Evolutionary conservation across 208 protist genomes (phyloP).

Genomic region (Acanthamoeba culbertsoni): DNA sequence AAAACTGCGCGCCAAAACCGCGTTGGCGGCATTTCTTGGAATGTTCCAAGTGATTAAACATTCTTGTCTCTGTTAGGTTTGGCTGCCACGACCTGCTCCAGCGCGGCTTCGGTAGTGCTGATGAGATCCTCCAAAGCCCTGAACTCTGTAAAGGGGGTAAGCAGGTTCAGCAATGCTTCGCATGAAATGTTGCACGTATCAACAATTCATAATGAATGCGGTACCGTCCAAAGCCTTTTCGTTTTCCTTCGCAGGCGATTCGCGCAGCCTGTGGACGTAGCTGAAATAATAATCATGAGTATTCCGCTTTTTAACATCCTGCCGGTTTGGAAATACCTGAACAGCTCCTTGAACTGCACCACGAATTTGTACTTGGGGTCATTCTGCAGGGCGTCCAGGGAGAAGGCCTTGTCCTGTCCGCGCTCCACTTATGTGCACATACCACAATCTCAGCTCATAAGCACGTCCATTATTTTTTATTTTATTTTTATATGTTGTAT

Average conservation of each 20-base stretch:
- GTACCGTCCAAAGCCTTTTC: not conserved
- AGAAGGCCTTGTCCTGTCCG: not conserved
- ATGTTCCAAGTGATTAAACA: too few relatives aligned
- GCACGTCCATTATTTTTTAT: too few relatives aligned
- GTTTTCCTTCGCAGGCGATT: not conserved
- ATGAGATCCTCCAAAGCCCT: not conserved
- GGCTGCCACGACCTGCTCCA: not conserved
- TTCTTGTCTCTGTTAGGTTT: not conserved
- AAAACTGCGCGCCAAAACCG: too few relatives aligned
- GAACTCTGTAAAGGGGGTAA: not conserved
- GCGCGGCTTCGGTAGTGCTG: not conserved
- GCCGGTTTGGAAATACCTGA: not conserved
- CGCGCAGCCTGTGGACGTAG: not conserved
- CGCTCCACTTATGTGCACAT: not conserved
- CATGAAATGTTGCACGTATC: not conserved
- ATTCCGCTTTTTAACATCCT: too few relatives aligned
- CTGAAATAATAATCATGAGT: not conserved
- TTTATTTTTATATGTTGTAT: too few relatives aligned
- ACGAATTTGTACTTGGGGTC: constrained; percentile 49
- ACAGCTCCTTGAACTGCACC: constrained; percentile 25
- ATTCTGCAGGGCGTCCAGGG: not conserved
- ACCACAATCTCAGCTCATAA: too few relatives aligned
- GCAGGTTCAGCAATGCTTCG: too few relatives aligned
- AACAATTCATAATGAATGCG: not conserved
- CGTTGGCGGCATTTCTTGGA: too few relatives aligned